Evolutionary conservation across 2,329 filamentous ascomycete species (phyloP).

Genomic region (Chaetomium olivaceum): DNA sequence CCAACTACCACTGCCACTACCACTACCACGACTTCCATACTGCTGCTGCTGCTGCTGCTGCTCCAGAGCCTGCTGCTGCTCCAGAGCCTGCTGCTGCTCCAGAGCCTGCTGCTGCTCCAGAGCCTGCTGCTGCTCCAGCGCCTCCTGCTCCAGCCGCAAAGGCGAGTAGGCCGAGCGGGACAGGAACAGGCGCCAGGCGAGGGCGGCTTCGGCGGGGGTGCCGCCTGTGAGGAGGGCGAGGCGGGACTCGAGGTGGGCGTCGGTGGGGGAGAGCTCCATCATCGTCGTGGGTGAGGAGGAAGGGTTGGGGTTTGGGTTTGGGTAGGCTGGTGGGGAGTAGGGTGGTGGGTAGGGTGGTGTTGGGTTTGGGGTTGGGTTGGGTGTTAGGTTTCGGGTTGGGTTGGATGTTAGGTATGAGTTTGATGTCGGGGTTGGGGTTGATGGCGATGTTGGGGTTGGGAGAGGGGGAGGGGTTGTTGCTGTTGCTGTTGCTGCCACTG

Average conservation of each 20-base stretch:
- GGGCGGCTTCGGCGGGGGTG: conserved; percentile 6
- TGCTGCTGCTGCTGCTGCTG: too few relatives aligned
- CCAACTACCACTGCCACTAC: too few relatives aligned
- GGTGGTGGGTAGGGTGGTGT: too few relatives aligned
- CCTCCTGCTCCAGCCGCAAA: conserved; percentile 42
- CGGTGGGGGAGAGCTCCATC: background rate
- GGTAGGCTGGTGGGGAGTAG: too few relatives aligned
- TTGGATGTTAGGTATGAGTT: background rate
- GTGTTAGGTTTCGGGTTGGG: background rate
- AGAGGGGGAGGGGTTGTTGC: background rate
- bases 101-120: conserved; percentile 32
- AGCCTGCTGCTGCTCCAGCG: too few relatives aligned
- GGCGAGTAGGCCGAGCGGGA: conserved; percentile 48
- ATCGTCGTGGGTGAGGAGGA: background rate
- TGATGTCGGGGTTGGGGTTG: background rate
- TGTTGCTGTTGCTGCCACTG: too few relatives aligned
- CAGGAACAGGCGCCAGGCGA: conserved; percentile 37
- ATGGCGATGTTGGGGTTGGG: background rate
- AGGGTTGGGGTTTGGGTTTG: background rate
- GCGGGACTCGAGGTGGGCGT: conserved; percentile 11
- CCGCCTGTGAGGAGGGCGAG: conserved; percentile 7
- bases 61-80: conserved; percentile 30
- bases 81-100: too few relatives aligned
- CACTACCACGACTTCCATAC: too few relatives aligned
- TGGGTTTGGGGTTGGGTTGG: background rate